phyloP scores from a whole-genome alignment of 352 stramenopile species.

The Globisporangium cylindrosporum region DNA sequence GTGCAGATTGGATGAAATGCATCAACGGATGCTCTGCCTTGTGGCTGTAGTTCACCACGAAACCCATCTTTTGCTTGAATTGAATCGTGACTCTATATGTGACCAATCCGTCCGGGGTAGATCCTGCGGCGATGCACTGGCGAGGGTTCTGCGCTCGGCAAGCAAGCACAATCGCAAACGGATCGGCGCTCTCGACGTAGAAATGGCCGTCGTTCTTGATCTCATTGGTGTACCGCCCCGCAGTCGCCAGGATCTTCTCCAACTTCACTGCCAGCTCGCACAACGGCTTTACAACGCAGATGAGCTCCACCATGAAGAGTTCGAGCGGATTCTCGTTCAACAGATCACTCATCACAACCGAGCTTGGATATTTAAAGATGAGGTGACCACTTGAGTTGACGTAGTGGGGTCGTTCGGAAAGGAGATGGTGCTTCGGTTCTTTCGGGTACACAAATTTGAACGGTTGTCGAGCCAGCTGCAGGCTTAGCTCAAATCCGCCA shows the following conservation, averaged over 20 bases:
- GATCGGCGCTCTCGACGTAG: constrained; percentile 80
- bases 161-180: constrained; percentile 80
- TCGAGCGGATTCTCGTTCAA: constrained; percentile 83
- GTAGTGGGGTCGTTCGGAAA: constrained; percentile 66
- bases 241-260: constrained; percentile 61
- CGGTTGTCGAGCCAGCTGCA: constrained; percentile 56
- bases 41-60: constrained; percentile 87
- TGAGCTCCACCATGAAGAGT: constrained; percentile 85
- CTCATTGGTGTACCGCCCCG: constrained; percentile 74
- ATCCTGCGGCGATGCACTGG: constrained; percentile 62
- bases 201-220: constrained; percentile 73
- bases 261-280: constrained; percentile 82
- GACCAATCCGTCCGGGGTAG: constrained; percentile 67
- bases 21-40: constrained; percentile 82
- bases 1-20: constrained; percentile 82
- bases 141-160: constrained; percentile 71
- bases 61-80: constrained; percentile 87
- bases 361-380: constrained; percentile 81
- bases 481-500: constrained; percentile 73
- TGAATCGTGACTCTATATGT: constrained; percentile 82
- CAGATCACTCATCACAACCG: constrained; percentile 59
- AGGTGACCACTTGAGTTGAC: constrained; percentile 72
- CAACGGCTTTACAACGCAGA: constrained; percentile 84
- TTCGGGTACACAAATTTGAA: constrained; percentile 75
- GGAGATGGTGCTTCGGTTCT: constrained; percentile 47